These are phyloP conservation scores for Oidium heveae DNA, from an alignment of 2,329 filamentous ascomycete species.

Conservation along the genomic window DNA sequence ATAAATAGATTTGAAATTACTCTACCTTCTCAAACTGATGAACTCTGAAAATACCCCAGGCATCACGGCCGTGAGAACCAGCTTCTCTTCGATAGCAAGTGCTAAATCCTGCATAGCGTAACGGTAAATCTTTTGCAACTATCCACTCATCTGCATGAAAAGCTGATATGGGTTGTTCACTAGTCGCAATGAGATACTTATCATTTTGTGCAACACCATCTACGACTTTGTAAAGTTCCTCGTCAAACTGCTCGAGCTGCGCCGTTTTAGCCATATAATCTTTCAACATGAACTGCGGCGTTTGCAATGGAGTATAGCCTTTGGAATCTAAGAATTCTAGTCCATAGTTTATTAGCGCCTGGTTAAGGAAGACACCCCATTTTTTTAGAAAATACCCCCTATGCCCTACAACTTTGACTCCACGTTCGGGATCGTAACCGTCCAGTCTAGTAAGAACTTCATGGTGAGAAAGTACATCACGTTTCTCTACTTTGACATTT, in stretches of 20 bases:
- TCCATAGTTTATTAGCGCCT: slow-evolving; percentile 86
- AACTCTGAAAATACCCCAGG: slow-evolving; percentile 94
- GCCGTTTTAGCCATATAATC: slow-evolving; percentile 96
- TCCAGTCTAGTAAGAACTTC: slow-evolving; percentile 74
- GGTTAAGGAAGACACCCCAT: slow-evolving; percentile 77
- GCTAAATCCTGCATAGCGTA: slow-evolving; percentile 66
- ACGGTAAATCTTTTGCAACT: slow-evolving; percentile 56
- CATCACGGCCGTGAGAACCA: slow-evolving; percentile 72
- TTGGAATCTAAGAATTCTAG: slow-evolving; percentile 64
- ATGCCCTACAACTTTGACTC: slow-evolving; percentile 84
- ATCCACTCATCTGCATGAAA: slow-evolving; percentile 91
- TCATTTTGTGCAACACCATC: slow-evolving; percentile 69
- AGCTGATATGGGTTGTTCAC: slow-evolving; percentile 83
- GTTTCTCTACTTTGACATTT: slow-evolving; percentile 47
- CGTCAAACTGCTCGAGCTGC: slow-evolving; percentile 90
- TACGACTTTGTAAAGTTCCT: slow-evolving; percentile 92
- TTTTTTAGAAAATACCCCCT: slow-evolving; percentile 78
- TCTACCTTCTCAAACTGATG: slow-evolving; percentile 85
- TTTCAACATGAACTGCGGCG: slow-evolving; percentile 84
- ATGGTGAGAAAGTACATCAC: slow-evolving; percentile 66
- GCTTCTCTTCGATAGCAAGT: slow-evolving; percentile 94
- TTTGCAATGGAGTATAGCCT: slow-evolving; percentile 62
- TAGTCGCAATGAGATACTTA: slow-evolving; percentile 59
- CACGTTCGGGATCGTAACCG: slow-evolving; percentile 79
- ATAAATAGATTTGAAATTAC: background rate